These are phyloP conservation scores for Papilionanthe hybrid DNA, from an alignment of 116 monocot genomes.

Conservation along the genomic window DNA sequence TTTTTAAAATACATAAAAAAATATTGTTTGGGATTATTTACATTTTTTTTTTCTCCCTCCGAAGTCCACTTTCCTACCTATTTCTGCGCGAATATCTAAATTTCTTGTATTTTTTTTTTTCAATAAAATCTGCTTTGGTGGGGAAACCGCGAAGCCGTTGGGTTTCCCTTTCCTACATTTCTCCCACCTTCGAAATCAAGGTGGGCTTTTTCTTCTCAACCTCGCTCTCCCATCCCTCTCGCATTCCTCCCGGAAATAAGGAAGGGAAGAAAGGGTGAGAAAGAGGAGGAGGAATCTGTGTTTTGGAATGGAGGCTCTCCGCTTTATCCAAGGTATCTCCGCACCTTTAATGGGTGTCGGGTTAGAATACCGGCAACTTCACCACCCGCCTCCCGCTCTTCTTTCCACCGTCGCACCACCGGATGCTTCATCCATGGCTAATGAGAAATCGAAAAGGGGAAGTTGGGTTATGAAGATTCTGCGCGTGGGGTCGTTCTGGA, in stretches of 20 bases:
- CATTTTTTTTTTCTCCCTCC: too few relatives aligned
- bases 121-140: too few relatives aligned
- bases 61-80: too few relatives aligned
- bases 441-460: slow-evolving; percentile 14
- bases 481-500: slow-evolving; percentile 40
- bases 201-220: background rate
- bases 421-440: background rate
- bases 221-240: background rate
- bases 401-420: background rate
- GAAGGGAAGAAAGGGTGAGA: background rate
- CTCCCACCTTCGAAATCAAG: too few relatives aligned
- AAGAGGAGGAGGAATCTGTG: background rate
- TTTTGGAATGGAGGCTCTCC: slow-evolving; percentile 12
- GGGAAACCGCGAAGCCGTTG: too few relatives aligned
- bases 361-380: background rate
- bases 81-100: too few relatives aligned
- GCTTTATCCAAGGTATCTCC: slow-evolving; percentile 11
- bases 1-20: too few relatives aligned
- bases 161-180: too few relatives aligned
- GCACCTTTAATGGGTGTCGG: background rate
- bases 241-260: background rate
- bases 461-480: slow-evolving; percentile 87
- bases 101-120: too few relatives aligned
- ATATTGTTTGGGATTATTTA: too few relatives aligned
- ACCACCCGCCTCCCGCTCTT: background rate